A percentile compares a stretch with the other conserved stretches of the same genome.
phyloP scores from a whole-genome alignment of 2,329 filamentous ascomycete species.

The Colletotrichum lupini region DNA sequence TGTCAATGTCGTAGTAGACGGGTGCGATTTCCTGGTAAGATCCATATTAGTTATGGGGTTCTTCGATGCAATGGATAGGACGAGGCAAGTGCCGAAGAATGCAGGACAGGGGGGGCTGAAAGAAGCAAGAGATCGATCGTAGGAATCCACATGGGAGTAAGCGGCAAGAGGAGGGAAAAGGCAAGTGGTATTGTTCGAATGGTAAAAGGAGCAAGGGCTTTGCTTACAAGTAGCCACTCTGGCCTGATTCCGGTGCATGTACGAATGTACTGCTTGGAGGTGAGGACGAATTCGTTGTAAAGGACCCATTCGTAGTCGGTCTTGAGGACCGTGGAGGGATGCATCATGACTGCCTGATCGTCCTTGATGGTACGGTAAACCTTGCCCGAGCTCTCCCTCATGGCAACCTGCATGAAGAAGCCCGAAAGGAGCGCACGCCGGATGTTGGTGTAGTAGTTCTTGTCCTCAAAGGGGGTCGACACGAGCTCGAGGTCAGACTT shows the following conservation, averaged over 20 bases:
- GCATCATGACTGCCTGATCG: slow-evolving; percentile 90
- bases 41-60: slow-evolving; percentile 15
- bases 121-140: not conserved
- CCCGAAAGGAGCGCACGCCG: slow-evolving; percentile 90
- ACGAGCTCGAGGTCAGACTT: slow-evolving; percentile 86
- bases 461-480: slow-evolving; percentile 91
- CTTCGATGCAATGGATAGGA: not conserved
- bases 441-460: slow-evolving; percentile 98
- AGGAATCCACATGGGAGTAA: not conserved
- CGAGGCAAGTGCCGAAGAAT: slow-evolving; percentile 12
- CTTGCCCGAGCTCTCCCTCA: slow-evolving; percentile 89
- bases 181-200: not conserved
- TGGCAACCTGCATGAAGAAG: slow-evolving; percentile 99
- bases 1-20: slow-evolving; percentile 86
- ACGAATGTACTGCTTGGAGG: slow-evolving; percentile 97
- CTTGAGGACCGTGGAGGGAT: slow-evolving; percentile 90
- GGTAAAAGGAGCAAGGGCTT: slow-evolving; percentile 1
- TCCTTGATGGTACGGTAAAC: slow-evolving; percentile 97
- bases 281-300: slow-evolving; percentile 98
- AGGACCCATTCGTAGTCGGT: slow-evolving; percentile 96
- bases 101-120: not conserved
- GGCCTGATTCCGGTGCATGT: slow-evolving; percentile 92
- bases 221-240: slow-evolving; percentile 89
- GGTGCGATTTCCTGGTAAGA: slow-evolving; percentile 84
- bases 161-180: not conserved